phyloP scores from a whole-genome alignment of 1,284 basidiomycete genomes.

The Leccinum fuscescens region DNA sequence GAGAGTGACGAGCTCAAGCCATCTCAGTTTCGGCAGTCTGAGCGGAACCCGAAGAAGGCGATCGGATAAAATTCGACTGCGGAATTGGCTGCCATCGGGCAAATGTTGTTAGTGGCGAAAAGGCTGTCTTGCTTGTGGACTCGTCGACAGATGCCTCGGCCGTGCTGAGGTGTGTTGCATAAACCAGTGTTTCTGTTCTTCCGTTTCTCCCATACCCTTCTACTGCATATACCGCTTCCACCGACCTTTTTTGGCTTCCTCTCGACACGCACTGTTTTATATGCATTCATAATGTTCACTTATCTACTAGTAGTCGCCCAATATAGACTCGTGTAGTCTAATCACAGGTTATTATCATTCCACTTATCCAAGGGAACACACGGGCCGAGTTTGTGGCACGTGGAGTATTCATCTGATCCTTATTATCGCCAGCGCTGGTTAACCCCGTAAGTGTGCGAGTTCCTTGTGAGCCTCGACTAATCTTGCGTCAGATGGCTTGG shows the following conservation, averaged over 20 bases:
- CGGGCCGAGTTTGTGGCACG: neutral
- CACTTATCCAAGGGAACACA: neutral
- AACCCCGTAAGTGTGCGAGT: neutral
- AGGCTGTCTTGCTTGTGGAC: slow-evolving; percentile 2
- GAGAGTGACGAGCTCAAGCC: slow-evolving; percentile 81
- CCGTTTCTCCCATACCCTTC: slow-evolving; percentile 24
- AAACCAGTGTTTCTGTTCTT: slow-evolving; percentile 1
- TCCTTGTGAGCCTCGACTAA: neutral
- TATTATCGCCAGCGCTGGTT: neutral
- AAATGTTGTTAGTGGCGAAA: slow-evolving; percentile 47
- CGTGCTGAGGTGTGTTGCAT: slow-evolving; percentile 19
- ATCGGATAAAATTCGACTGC: slow-evolving; percentile 57
- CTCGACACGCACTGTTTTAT: slow-evolving; percentile 11
- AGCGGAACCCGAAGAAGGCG: slow-evolving; percentile 59
- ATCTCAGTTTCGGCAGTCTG: slow-evolving; percentile 76
- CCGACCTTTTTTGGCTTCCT: slow-evolving; percentile 7
- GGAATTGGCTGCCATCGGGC: slow-evolving; percentile 54
- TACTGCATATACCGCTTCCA: slow-evolving; percentile 18
- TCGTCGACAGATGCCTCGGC: neutral
- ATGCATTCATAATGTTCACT: slow-evolving; percentile 16
- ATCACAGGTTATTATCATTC: slow-evolving; percentile 1
- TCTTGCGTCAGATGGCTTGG: slow-evolving; percentile 2
- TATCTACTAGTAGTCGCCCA: slow-evolving; percentile 20
- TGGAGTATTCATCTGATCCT: slow-evolving; percentile 6
- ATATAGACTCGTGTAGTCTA: slow-evolving; percentile 20